These are phyloP conservation scores for Lotmaria passim DNA, from an alignment of 208 protist genomes.

Conservation along the genomic window DNA sequence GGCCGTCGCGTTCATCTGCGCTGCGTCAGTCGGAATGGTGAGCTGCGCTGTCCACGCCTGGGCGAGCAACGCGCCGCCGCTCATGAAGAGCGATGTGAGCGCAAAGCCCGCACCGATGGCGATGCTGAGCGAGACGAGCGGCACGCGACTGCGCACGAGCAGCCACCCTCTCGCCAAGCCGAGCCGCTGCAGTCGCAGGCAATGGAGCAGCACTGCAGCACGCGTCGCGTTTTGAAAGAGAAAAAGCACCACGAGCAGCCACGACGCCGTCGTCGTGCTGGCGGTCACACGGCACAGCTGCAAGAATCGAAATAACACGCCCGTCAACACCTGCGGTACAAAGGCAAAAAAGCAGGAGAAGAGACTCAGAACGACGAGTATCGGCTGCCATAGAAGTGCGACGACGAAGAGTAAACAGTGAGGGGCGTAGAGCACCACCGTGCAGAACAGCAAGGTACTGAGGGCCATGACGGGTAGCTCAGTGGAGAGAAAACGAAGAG, in stretches of 20 bases:
- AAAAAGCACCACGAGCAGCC: slow-evolving; percentile 39
- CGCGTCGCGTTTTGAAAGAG: slow-evolving; percentile 29
- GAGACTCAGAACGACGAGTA: slow-evolving; percentile 24
- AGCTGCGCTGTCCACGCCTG: slow-evolving; percentile 27
- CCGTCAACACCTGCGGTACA: slow-evolving; percentile 16
- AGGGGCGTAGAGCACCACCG: slow-evolving; percentile 28
- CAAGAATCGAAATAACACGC: slow-evolving; percentile 5
- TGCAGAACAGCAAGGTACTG: slow-evolving; percentile 15
- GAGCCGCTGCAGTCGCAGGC: slow-evolving; percentile 39
- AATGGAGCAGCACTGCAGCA: slow-evolving; percentile 25
- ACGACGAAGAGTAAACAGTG: slow-evolving; percentile 16
- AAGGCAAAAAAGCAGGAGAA: slow-evolving; percentile 21
- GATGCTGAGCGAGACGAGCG: slow-evolving; percentile 46
- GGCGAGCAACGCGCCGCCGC: slow-evolving; percentile 48
- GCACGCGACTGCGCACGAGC: slow-evolving; percentile 45
- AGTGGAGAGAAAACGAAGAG: background rate
- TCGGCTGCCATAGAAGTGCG: slow-evolving; percentile 22
- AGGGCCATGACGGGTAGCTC: background rate
- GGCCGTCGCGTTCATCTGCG: slow-evolving; percentile 1
- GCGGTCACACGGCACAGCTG: slow-evolving; percentile 7
- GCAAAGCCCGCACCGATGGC: slow-evolving; percentile 66
- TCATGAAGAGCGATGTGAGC: slow-evolving; percentile 36
- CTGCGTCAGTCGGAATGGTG: background rate
- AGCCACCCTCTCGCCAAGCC: slow-evolving; percentile 36
- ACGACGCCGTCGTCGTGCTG: background rate